Conservation (phyloP, 345 rosid genomes). For the Dipteronia sinensis region DNA sequence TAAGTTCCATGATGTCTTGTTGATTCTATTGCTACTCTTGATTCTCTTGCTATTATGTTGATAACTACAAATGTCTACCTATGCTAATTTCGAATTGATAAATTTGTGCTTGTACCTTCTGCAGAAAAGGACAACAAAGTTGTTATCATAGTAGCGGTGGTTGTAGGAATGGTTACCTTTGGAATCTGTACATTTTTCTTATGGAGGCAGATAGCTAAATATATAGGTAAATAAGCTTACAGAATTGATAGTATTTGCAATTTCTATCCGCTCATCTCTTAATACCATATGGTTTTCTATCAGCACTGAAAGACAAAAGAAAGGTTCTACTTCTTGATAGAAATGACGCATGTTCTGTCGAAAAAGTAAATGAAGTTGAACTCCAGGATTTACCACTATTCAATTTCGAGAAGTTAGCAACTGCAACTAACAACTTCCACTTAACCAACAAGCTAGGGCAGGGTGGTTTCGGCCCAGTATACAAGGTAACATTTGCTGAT, state of each 20-base stretch:
- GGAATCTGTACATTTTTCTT: not conserved
- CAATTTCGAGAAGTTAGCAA: constrained; percentile 41
- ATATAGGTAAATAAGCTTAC: constrained; percentile 7
- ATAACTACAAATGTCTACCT: not conserved
- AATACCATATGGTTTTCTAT: not conserved
- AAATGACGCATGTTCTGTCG: too few relatives aligned
- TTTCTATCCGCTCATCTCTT: not conserved
- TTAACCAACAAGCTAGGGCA: constrained; percentile 34
- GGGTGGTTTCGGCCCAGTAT: constrained; percentile 33
- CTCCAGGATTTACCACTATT: constrained; percentile 34
- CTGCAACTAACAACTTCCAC: constrained; percentile 37
- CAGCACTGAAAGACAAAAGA: not conserved
- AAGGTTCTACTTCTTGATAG: too few relatives aligned
- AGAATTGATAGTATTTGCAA: too few relatives aligned
- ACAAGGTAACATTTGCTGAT: constrained; percentile 18
- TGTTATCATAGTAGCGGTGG: not conserved
- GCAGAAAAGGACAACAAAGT: not conserved
- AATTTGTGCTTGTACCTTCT: not conserved
- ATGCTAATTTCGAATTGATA: not conserved
- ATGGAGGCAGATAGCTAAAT: not conserved
- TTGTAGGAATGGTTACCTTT: not conserved
- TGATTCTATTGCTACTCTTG: not conserved
- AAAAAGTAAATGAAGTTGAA: not conserved
- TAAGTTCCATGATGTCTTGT: not conserved
- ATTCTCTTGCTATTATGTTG: too few relatives aligned